Percentiles rank a stretch among this genome's conserved stretches.
Evolutionary conservation across 208 protist genomes (phyloP).

Genomic region (Trypanosoma cruzi): DNA sequence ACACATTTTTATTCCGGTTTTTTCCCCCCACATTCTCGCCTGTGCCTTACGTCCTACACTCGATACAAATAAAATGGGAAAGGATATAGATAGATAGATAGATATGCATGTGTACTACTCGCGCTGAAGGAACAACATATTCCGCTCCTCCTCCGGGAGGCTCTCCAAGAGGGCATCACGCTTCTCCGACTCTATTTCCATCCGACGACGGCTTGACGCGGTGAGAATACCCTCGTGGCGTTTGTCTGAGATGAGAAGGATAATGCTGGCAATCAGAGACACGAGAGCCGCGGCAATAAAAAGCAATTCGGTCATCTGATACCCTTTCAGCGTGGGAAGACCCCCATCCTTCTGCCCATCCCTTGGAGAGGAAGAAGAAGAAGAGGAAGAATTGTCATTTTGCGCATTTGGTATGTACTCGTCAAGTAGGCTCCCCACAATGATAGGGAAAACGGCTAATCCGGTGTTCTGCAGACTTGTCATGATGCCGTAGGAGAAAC

Average conservation of each 20-base stretch:
- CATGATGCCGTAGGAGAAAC: conserved; percentile 91
- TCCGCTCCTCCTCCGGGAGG: conserved; percentile 20
- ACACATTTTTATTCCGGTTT: no score
- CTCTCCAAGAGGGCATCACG: conserved; percentile 1
- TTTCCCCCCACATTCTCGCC: no score
- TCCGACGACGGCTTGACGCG: conserved; percentile 35
- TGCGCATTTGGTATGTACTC: conserved; percentile 34
- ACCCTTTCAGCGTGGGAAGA: conserved; percentile 63
- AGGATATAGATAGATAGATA: not conserved
- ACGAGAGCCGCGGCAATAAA: conserved; percentile 48
- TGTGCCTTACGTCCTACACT: no score
- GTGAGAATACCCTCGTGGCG: conserved; percentile 55
- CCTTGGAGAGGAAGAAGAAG: not conserved
- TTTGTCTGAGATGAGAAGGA: conserved; percentile 54
- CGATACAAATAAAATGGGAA: no score
- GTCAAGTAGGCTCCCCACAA: conserved; percentile 71
- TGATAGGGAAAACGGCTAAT: conserved; percentile 68
- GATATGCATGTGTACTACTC: not conserved
- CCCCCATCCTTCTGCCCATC: not conserved
- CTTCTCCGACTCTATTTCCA: conserved; percentile 32
- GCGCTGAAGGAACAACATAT: conserved; percentile 2
- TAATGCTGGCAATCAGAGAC: conserved; percentile 46
- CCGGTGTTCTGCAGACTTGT: conserved; percentile 91
- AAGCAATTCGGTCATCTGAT: conserved; percentile 57
- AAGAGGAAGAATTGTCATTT: not conserved